Base-by-base conservation (phyloP, 345 rosid genomes). In the Acer saccharum region DNA sequence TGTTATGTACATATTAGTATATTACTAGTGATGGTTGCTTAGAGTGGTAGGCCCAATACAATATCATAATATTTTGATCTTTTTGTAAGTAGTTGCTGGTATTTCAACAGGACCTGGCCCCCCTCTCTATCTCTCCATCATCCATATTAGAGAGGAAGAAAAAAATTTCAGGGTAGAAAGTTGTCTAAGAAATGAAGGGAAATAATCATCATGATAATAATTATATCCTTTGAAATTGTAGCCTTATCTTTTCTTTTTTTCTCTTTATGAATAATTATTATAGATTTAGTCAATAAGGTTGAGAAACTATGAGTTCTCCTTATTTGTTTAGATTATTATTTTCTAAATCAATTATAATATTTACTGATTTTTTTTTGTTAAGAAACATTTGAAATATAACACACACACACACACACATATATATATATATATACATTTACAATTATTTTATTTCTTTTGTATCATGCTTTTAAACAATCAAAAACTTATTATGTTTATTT, bases 21-120 rank as follows among this genome's bases (percentile, higher is more conserved):
- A 29, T 2, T 29, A 29, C 32, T 29, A 29, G 32, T 29, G 32
- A 29, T 35, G 39, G 5, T 55, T 44, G 71, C 65, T 72, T 39
- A 13, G 64, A 60, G 77, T 77, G 71, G 65, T 50, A 48, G 83
- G 77, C 46, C 69, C 73, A 54, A 8, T 8, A 23, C 39, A 43
- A 44, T 50, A 65, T 66, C 23, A 54, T 69, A 41, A 10, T n/a
- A 21, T 71, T 75, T 73, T 14, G 16, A 58, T 73, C 23, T 44
- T 68, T 68, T 39, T 11, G 7, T 54, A 18, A 43, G 66, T 50
- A 58, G 75, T 20, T 65, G 27, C 25, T 72, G 76, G 72, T 14
- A 25, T 74, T 74, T 61, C 44, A 48, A 44, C 29, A 18, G 61
- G 46, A 43, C 41, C 21, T 50, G 54, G 71, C 58, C 58, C 52